Conservation (phyloP, 2,329 filamentous ascomycete genomes). For the Plectosphaerella plurivora region DNA sequence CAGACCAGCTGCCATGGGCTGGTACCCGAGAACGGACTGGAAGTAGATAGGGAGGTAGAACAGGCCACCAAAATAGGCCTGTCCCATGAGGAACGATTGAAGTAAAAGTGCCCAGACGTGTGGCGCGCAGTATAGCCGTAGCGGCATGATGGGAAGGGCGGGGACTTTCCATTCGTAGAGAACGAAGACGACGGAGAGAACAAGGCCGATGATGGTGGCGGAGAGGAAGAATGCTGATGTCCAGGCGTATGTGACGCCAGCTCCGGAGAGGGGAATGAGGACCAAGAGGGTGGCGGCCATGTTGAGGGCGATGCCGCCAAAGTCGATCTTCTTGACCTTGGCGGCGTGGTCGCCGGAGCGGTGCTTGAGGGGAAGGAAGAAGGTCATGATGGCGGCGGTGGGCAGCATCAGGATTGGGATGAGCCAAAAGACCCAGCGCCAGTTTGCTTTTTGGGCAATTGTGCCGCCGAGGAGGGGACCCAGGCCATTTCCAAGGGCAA, state of each 20-base stretch:
- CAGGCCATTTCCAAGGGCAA: constrained; percentile 31
- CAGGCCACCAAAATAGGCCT: constrained; percentile 22
- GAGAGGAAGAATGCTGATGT: constrained; percentile 18
- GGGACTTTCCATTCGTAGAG: constrained; percentile 22
- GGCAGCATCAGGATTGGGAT: constrained; percentile 16
- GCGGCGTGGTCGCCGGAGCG: constrained; percentile 17
- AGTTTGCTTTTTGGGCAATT: constrained; percentile 19
- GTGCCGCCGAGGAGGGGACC: constrained; percentile 26
- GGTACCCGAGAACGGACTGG: constrained; percentile 22
- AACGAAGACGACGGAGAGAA: constrained; percentile 17
- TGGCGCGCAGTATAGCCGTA: constrained; percentile 16
- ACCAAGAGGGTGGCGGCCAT: constrained; percentile 18
- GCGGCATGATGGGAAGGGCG: constrained; percentile 20
- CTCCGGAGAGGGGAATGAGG: constrained; percentile 20
- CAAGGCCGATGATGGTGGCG: constrained; percentile 13
- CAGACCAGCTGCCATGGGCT: constrained; percentile 20
- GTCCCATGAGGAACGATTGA: constrained; percentile 20
- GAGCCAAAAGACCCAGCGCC: constrained; percentile 25
- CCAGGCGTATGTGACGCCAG: constrained; percentile 20
- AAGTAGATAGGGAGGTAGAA: constrained; percentile 26
- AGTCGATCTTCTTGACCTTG: constrained; percentile 22
- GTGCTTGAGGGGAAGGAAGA: constrained; percentile 19
- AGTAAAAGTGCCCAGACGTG: constrained; percentile 14
- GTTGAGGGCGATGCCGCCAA: constrained; percentile 20
- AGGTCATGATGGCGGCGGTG: constrained; percentile 16